Percentiles rank a stretch among this genome's conserved stretches.
Conservation (phyloP, 2,329 filamentous ascomycete species). For the Microdochium bolleyi region DNA sequence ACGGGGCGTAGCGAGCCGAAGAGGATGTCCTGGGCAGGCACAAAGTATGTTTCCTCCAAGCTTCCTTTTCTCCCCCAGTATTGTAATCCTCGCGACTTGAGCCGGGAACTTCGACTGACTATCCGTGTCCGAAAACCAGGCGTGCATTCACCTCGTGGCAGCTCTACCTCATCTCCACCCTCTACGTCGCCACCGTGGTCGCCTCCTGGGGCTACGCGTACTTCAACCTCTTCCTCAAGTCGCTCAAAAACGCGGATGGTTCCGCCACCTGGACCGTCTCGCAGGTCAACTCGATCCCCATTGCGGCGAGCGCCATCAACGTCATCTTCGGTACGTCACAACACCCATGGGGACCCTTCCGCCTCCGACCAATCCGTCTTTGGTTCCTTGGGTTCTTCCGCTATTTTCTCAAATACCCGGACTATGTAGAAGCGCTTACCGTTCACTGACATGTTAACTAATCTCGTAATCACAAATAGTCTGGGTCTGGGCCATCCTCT, state of each 20-base stretch:
- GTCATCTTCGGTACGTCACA: slow-evolving; percentile 27
- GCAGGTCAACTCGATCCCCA: slow-evolving; percentile 39
- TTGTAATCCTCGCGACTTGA: no score
- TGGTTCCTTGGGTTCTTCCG: no score
- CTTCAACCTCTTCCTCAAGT: slow-evolving; percentile 33
- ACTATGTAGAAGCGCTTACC: not conserved
- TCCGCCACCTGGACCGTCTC: slow-evolving; percentile 30
- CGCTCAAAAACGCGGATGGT: slow-evolving; percentile 29
- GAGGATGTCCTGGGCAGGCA: slow-evolving; percentile 32
- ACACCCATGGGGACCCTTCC: not conserved
- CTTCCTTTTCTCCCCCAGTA: not conserved
- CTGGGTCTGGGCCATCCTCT: slow-evolving; percentile 45
- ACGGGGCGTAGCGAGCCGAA: slow-evolving; percentile 36
- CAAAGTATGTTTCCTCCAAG: slow-evolving; percentile 15
- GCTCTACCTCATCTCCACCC: slow-evolving; percentile 32
- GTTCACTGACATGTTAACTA: slow-evolving; percentile 1
- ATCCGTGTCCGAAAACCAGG: slow-evolving; percentile 4
- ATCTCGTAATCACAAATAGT: slow-evolving; percentile 18
- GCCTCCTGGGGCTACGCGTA: slow-evolving; percentile 38
- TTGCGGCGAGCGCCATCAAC: slow-evolving; percentile 37
- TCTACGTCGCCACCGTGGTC: slow-evolving; percentile 36
- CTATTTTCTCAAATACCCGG: no score
- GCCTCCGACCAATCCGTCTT: not conserved
- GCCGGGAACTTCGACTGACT: not conserved
- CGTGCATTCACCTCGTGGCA: slow-evolving; percentile 35